Evolutionary conservation across 768 basidiomycete species (phyloP).

Genomic region (Russula olivacea): DNA sequence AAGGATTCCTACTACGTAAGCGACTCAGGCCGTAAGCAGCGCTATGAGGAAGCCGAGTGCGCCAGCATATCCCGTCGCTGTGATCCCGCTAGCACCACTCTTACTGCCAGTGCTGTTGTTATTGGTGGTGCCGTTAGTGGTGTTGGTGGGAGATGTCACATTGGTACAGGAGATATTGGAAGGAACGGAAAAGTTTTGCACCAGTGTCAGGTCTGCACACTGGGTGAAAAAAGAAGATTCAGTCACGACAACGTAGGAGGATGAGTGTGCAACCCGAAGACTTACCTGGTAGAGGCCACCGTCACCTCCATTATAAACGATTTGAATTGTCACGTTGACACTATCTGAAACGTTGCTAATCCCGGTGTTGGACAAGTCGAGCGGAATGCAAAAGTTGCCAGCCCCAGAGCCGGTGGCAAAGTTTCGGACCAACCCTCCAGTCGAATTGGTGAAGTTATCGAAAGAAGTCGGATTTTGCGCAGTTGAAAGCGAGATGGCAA

Average conservation of each 20-base stretch:
- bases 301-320: slow-evolving; percentile 67
- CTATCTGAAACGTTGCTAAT: slow-evolving; percentile 52
- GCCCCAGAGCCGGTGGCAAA: slow-evolving; percentile 49
- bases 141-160: slow-evolving; percentile 20
- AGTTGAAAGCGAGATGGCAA: slow-evolving; percentile 49
- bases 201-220: slow-evolving; percentile 77
- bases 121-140: no score
- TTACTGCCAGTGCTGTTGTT: no score
- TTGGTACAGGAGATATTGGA: slow-evolving; percentile 38
- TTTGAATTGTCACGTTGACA: slow-evolving; percentile 66
- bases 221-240: slow-evolving; percentile 28
- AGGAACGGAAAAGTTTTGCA: slow-evolving; percentile 45
- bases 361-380: slow-evolving; percentile 49
- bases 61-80: slow-evolving; percentile 5
- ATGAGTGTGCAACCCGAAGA: neutral
- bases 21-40: neutral
- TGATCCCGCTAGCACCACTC: neutral
- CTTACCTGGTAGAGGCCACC: slow-evolving; percentile 62
- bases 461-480: slow-evolving; percentile 58
- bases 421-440: slow-evolving; percentile 36
- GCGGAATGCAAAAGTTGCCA: slow-evolving; percentile 60
- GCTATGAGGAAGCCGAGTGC: neutral
- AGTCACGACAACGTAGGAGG: neutral
- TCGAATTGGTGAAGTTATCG: slow-evolving; percentile 49
- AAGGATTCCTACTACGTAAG: neutral